A percentile compares a stretch with the other conserved stretches of the same genome.
phyloP scores from a whole-genome alignment of 2,329 filamentous ascomycete species.

The Apiospora rasikravindrae region DNA sequence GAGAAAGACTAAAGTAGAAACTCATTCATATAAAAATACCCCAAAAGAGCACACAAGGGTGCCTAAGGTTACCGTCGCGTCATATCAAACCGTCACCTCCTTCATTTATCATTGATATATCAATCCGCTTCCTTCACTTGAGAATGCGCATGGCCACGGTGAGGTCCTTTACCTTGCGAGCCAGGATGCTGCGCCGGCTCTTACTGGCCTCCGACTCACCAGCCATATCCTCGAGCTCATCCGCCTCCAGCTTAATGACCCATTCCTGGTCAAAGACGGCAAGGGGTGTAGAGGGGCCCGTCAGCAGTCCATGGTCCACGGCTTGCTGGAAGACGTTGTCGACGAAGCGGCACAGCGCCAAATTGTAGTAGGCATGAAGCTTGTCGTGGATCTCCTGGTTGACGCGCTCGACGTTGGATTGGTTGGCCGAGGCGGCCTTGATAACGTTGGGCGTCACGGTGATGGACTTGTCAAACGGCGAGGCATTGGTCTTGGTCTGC shows the following conservation, averaged over 20 bases:
- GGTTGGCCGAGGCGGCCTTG: constrained; percentile 26
- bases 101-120: too few species aligned
- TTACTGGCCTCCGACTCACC: constrained; percentile 32
- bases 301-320: constrained; percentile 35
- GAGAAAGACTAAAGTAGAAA: too few species aligned
- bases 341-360: constrained; percentile 40
- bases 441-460: neutral
- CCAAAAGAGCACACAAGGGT: too few species aligned
- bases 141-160: constrained; percentile 32
- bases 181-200: constrained; percentile 29
- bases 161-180: constrained; percentile 34
- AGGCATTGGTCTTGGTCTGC: constrained; percentile 4
- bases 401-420: constrained; percentile 29
- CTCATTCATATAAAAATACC: too few species aligned
- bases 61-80: too few species aligned
- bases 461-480: neutral
- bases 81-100: too few species aligned
- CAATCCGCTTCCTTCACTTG: neutral
- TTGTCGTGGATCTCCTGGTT: constrained; percentile 38
- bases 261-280: constrained; percentile 37
- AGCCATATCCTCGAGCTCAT: constrained; percentile 34
- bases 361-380: constrained; percentile 40
- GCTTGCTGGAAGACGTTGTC: constrained; percentile 43
- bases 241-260: constrained; percentile 33
- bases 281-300: constrained; percentile 35